These are phyloP conservation scores for Passalora sequoiae DNA, from an alignment of 2,329 filamentous ascomycete genomes.

Conservation along the genomic window DNA sequence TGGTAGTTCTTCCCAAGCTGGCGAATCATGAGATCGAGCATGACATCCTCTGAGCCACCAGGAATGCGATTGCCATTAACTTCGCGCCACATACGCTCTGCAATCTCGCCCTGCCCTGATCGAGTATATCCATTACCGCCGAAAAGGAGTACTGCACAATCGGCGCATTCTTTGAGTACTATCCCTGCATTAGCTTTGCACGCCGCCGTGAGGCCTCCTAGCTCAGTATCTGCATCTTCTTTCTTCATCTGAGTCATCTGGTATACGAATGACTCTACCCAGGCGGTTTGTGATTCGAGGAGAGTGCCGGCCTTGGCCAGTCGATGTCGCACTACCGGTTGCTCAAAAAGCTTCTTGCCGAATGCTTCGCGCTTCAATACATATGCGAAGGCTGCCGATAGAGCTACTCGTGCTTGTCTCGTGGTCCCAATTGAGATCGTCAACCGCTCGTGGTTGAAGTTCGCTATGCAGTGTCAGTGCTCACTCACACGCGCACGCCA, in stretches of 20 bases:
- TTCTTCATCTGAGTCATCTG: slow-evolving; percentile 59
- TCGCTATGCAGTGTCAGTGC: slow-evolving; percentile 24
- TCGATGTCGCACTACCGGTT: slow-evolving; percentile 68
- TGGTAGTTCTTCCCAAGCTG: slow-evolving; percentile 67
- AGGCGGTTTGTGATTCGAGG: slow-evolving; percentile 65
- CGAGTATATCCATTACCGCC: slow-evolving; percentile 64
- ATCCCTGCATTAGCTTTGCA: slow-evolving; percentile 68
- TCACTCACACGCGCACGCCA: too few species aligned
- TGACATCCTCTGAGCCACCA: slow-evolving; percentile 67
- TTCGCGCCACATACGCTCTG: slow-evolving; percentile 54
- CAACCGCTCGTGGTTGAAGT: slow-evolving; percentile 75
- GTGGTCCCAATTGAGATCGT: slow-evolving; percentile 61
- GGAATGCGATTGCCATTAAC: slow-evolving; percentile 31
- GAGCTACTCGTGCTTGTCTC: slow-evolving; percentile 57
- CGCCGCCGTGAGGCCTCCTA: slow-evolving; percentile 67
- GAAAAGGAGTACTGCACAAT: slow-evolving; percentile 64
- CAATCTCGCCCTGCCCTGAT: slow-evolving; percentile 64
- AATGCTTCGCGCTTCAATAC: slow-evolving; percentile 63
- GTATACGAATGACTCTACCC: slow-evolving; percentile 67
- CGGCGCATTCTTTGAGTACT: slow-evolving; percentile 66
- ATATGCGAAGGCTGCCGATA: slow-evolving; percentile 58
- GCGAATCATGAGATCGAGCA: slow-evolving; percentile 63
- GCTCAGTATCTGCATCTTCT: slow-evolving; percentile 55
- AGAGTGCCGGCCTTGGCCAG: slow-evolving; percentile 64
- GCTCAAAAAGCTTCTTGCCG: slow-evolving; percentile 64